phyloP scores from a whole-genome alignment of 345 rosid genomes.

The Salix udensis region DNA sequence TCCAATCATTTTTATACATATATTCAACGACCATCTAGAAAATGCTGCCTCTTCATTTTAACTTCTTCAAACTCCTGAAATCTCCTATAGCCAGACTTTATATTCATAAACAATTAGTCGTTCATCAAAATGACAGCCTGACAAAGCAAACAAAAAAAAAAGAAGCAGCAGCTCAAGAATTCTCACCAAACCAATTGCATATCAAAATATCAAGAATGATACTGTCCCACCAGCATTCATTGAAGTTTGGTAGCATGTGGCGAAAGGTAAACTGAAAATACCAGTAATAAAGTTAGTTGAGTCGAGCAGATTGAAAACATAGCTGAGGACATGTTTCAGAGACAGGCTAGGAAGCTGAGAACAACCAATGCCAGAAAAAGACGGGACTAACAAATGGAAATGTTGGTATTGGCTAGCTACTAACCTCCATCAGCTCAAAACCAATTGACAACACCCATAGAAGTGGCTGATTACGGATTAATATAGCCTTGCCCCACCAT shows the following conservation, averaged over 20 bases:
- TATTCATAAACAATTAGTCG: neutral
- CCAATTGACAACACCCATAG: constrained; percentile 96
- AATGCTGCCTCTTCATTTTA: neutral
- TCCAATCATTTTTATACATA: neutral
- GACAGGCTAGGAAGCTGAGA: constrained; percentile 4
- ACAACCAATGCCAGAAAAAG: neutral
- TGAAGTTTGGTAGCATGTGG: constrained; percentile 99
- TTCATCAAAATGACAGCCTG: neutral
- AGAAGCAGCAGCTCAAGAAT: constrained; percentile 3
- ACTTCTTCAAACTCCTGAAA: neutral
- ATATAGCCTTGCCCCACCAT: constrained; percentile 99
- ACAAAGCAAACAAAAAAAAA: neutral
- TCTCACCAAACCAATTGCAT: constrained; percentile 99
- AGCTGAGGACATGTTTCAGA: neutral
- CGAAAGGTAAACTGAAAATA: constrained; percentile 79
- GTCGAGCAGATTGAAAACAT: neutral
- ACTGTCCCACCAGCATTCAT: constrained; percentile 99
- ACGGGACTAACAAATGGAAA: neutral
- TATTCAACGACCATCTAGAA: neutral
- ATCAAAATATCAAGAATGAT: constrained; percentile 89
- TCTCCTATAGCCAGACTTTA: neutral
- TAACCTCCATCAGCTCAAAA: constrained; percentile 97
- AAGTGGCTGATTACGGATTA: constrained; percentile 92
- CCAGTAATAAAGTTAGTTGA: constrained; percentile 12
- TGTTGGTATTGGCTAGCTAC: constrained; percentile 3